phyloP scores from a whole-genome alignment of 176 grass and related monocot genomes.

The Triticum urartu region DNA sequence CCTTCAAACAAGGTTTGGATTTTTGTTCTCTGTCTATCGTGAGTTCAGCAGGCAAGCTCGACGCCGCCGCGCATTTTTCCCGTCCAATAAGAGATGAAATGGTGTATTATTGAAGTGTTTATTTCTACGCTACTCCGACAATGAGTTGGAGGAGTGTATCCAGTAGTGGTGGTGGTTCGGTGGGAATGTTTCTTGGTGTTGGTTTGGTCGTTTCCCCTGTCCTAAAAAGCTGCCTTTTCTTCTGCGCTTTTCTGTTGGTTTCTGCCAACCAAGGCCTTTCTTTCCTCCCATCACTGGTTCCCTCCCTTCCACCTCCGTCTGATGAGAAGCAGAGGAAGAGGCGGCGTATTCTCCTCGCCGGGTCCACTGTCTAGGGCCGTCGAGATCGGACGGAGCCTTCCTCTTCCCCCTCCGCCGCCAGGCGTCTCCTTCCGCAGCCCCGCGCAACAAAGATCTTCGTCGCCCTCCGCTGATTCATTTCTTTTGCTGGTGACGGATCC shows the following conservation, averaged over 20 bases:
- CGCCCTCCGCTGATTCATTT: background rate
- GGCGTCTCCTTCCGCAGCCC: background rate
- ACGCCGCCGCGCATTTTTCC: background rate
- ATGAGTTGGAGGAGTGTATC: background rate
- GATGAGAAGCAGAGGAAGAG: background rate
- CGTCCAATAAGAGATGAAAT: background rate
- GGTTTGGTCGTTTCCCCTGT: constrained; percentile 38
- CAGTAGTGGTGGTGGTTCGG: constrained; percentile 4
- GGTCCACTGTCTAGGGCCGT: background rate
- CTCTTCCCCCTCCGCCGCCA: background rate
- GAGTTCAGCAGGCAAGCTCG: background rate
- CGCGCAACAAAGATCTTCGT: background rate
- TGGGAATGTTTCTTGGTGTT: constrained; percentile 36
- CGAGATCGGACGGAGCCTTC: background rate
- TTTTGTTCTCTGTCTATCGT: background rate
- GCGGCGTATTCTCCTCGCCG: background rate
- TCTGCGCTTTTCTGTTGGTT: constrained; percentile 32
- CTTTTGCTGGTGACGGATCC: background rate
- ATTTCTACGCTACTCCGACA: background rate
- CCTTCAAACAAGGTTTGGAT: background rate
- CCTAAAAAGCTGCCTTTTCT: constrained; percentile 53
- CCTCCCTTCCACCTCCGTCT: background rate
- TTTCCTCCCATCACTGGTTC: background rate
- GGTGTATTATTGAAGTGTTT: background rate
- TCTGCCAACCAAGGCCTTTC: background rate